phyloP scores from a whole-genome alignment of 805 yeast species.

The Zygotorulaspora sp. region DNA sequence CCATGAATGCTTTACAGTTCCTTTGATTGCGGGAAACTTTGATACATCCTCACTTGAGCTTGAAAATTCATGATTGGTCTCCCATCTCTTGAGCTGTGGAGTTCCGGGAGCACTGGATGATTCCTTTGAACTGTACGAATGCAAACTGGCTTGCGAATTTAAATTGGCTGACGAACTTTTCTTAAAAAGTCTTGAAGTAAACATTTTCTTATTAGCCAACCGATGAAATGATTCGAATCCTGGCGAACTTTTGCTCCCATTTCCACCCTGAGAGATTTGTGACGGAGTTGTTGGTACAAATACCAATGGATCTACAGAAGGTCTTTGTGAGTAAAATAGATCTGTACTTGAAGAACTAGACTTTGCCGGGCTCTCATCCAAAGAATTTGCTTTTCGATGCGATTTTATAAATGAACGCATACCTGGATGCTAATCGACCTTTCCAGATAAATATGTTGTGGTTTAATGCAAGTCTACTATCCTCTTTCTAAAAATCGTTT shows the following conservation, averaged over 20 bases:
- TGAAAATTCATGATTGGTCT: conserved; percentile 20
- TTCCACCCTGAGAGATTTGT: conserved; percentile 10
- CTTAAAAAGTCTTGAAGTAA: conserved; percentile 29
- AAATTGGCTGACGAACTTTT: conserved; percentile 20
- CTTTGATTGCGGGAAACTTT: conserved; percentile 38
- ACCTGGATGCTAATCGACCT: neutral
- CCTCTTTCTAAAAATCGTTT: no score
- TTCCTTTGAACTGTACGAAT: conserved; percentile 4
- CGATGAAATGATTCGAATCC: conserved; percentile 32
- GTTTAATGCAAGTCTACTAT: no score
- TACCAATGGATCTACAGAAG: conserved; percentile 15
- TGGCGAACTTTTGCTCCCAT: conserved; percentile 18
- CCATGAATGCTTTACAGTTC: conserved; percentile 50
- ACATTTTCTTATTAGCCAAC: conserved; percentile 29
- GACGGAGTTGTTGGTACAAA: conserved; percentile 18
- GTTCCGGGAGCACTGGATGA: conserved; percentile 14
- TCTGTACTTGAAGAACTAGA: conserved; percentile 5
- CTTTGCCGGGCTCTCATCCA: conserved; percentile 24
- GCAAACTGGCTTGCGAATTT: conserved; percentile 6
- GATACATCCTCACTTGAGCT: conserved; percentile 9
- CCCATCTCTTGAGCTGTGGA: conserved; percentile 11
- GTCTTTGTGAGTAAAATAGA: conserved; percentile 7
- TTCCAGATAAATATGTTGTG: no score
- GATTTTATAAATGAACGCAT: conserved; percentile 42
- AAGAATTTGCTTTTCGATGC: conserved; percentile 36